Percentiles rank a stretch among this genome's conserved stretches.
These are phyloP conservation scores for Viola odorata DNA, from an alignment of 345 rosid species.

Conservation along the genomic window DNA sequence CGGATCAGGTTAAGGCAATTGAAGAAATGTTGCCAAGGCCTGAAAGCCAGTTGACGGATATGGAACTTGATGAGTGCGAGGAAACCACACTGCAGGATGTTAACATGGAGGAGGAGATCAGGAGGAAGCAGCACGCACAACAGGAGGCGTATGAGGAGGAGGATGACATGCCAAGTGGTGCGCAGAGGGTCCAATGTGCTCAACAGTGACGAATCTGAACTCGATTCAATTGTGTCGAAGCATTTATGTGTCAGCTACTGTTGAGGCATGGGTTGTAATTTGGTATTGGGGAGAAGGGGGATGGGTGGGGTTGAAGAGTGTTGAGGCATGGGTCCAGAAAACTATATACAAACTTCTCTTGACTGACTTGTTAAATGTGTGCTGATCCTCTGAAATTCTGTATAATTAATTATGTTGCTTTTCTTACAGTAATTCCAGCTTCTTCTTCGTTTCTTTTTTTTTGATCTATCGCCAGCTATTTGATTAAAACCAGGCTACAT, in stretches of 20 bases:
- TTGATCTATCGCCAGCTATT: too few species aligned
- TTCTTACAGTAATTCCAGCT: too few species aligned
- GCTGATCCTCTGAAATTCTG: too few species aligned
- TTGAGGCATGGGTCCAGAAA: too few species aligned
- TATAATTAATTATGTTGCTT: too few species aligned
- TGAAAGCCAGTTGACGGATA: slow-evolving; percentile 43
- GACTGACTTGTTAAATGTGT: too few species aligned
- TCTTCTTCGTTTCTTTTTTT: too few species aligned
- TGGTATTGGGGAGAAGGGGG: neutral
- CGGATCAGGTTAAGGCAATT: slow-evolving; percentile 64
- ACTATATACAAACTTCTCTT: too few species aligned
- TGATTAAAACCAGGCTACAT: too few species aligned
- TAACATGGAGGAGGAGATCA: slow-evolving; percentile 82
- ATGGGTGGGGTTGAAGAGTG: too few species aligned
- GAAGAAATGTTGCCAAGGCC: slow-evolving; percentile 54
- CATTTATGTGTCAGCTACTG: too few species aligned
- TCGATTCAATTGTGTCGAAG: neutral
- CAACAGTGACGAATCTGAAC: slow-evolving; percentile 31
- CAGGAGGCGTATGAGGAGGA: slow-evolving; percentile 51
- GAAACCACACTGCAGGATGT: slow-evolving; percentile 85
- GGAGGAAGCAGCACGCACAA: slow-evolving; percentile 58
- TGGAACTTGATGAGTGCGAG: slow-evolving; percentile 88
- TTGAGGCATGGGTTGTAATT: neutral
- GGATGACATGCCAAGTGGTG: slow-evolving; percentile 51
- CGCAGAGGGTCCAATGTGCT: slow-evolving; percentile 57